Percentiles rank a stretch among this genome's conserved stretches.
phyloP scores from a whole-genome alignment of 495 filamentous ascomycete genomes.

The Penicillium canescens region DNA sequence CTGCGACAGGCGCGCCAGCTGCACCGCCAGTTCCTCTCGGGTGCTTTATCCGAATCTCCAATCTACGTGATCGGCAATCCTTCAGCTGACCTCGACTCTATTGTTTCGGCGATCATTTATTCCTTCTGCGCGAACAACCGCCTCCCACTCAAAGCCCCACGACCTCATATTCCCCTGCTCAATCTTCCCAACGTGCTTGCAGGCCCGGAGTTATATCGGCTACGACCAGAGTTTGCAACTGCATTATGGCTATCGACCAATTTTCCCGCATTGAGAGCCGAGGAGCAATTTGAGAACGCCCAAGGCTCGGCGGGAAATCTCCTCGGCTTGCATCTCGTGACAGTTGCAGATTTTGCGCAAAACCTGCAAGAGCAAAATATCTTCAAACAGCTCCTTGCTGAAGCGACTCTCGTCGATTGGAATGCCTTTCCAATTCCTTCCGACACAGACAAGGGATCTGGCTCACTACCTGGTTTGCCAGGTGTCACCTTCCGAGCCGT shows the following conservation, averaged over 20 bases:
- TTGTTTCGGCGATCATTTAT: constrained; percentile 80
- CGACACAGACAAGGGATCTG: constrained; percentile 20
- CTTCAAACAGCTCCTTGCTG: constrained; percentile 25
- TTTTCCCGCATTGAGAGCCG: constrained; percentile 20
- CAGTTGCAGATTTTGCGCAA: constrained; percentile 39
- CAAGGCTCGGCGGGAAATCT: constrained; percentile 32
- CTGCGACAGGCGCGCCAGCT: constrained; percentile 36
- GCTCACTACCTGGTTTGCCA: constrained; percentile 31
- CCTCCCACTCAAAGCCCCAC: constrained; percentile 41
- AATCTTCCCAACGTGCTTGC: constrained; percentile 68
- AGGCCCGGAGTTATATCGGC: constrained; percentile 51
- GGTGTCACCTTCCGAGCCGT: constrained; percentile 50
- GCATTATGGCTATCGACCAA: constrained; percentile 42
- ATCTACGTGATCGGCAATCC: constrained; percentile 51
- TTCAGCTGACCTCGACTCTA: constrained; percentile 81
- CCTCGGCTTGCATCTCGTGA: constrained; percentile 42
- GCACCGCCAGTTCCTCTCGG: constrained; percentile 35
- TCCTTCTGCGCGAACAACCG: constrained; percentile 70
- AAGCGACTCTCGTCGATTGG: constrained; percentile 80
- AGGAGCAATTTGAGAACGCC: constrained; percentile 31
- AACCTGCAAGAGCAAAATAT: constrained; percentile 12
- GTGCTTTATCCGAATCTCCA: constrained; percentile 28
- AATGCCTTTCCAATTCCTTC: constrained; percentile 68
- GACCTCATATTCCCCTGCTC: constrained; percentile 76
- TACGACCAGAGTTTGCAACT: constrained; percentile 75